Evolutionary conservation across 116 monocot species (phyloP).

Genomic region (Iris pallida): DNA sequence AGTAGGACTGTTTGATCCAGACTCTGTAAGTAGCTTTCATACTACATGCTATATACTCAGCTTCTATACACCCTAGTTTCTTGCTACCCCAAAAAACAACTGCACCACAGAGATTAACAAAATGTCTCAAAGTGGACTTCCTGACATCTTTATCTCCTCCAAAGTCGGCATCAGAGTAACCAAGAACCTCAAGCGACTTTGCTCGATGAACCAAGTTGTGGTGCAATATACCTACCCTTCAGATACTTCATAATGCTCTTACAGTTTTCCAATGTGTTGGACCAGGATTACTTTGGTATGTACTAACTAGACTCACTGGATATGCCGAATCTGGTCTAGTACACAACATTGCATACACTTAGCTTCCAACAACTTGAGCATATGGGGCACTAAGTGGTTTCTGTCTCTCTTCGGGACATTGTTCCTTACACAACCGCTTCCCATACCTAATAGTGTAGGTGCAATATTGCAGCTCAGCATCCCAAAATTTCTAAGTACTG

Average conservation of each 20-base stretch:
- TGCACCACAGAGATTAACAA: background rate
- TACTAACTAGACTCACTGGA: too few relatives aligned
- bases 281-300: background rate
- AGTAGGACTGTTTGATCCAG: background rate
- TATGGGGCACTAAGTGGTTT: background rate
- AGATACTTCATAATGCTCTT: background rate
- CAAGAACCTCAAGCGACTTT: too few relatives aligned
- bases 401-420: background rate
- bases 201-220: background rate
- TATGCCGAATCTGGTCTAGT: too few relatives aligned
- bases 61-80: background rate
- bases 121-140: background rate
- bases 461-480: background rate
- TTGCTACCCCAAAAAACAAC: background rate
- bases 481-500: background rate
- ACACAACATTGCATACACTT: background rate
- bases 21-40: background rate
- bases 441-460: background rate
- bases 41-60: background rate
- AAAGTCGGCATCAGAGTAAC: background rate
- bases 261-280: background rate
- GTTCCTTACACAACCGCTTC: background rate
- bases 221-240: background rate
- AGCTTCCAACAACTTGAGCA: background rate
- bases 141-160: background rate